phyloP scores from a whole-genome alignment of 2,329 filamentous ascomycete species.

The Colletotrichum abscissum region DNA sequence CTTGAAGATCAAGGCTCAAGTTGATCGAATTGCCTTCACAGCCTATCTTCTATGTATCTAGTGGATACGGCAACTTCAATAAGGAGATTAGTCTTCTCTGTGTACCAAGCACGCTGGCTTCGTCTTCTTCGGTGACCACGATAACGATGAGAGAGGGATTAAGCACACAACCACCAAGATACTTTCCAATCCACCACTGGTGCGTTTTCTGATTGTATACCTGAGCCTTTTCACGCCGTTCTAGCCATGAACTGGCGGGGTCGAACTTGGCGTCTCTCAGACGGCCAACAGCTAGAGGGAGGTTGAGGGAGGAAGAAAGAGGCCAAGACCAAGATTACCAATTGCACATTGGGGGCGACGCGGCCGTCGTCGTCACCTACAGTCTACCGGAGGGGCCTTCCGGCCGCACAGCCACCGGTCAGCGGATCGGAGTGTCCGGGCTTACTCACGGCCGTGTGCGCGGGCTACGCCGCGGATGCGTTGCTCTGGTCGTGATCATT shows the following conservation, averaged over 20 bases:
- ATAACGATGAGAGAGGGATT: no score
- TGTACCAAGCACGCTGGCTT: not conserved
- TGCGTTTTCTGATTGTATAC: slow-evolving; percentile 52
- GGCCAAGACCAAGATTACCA: slow-evolving; percentile 33
- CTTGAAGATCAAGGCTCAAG: no score
- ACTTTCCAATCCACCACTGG: slow-evolving; percentile 45
- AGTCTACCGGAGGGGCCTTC: slow-evolving; percentile 53
- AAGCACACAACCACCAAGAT: no score
- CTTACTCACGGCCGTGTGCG: slow-evolving; percentile 44
- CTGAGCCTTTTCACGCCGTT: slow-evolving; percentile 58
- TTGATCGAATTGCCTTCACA: no score
- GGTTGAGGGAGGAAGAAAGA: not conserved
- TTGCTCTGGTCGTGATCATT: slow-evolving; percentile 51
- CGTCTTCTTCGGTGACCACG: slow-evolving; percentile 55
- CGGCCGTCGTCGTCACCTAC: slow-evolving; percentile 49
- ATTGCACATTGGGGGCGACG: slow-evolving; percentile 40
- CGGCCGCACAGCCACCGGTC: slow-evolving; percentile 46
- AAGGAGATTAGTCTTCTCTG: no score
- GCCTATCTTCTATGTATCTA: no score
- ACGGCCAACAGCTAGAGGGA: slow-evolving; percentile 39
- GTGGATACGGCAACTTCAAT: no score
- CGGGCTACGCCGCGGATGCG: slow-evolving; percentile 45
- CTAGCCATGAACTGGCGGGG: slow-evolving; percentile 51
- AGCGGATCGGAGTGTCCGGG: slow-evolving; percentile 46
- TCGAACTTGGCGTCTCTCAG: slow-evolving; percentile 54